Conservation (phyloP, 148 eudicot genomes). For the Rhododendron ferrugineum region DNA sequence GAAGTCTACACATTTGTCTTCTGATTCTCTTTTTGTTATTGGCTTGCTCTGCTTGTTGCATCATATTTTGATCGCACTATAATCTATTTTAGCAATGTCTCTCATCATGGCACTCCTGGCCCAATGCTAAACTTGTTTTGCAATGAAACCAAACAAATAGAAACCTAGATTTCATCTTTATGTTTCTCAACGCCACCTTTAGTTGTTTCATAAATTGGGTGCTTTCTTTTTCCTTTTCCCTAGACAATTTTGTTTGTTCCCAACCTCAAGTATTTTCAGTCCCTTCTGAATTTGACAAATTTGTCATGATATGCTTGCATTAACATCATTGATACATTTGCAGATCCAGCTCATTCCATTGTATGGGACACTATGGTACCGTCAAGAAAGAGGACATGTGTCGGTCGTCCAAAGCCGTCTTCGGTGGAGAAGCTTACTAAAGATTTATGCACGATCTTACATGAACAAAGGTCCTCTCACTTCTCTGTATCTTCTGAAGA, state of each 20-base stretch:
- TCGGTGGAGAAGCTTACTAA: conserved; percentile 86
- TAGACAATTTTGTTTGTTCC: neutral
- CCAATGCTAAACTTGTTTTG: neutral
- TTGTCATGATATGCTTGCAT: neutral
- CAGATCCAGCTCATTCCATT: conserved; percentile 78
- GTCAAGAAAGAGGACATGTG: conserved; percentile 81
- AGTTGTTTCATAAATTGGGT: neutral
- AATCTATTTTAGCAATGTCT: neutral
- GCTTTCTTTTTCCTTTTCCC: neutral
- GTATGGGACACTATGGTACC: conserved; percentile 87
- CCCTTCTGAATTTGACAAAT: neutral
- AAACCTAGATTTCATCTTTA: neutral
- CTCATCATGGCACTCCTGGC: neutral
- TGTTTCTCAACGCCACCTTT: neutral
- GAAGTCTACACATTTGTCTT: neutral
- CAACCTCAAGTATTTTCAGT: neutral
- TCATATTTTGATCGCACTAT: neutral
- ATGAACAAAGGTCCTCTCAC: conserved; percentile 71
- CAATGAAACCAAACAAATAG: neutral
- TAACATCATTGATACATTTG: neutral
- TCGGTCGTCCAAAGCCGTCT: conserved; percentile 69
- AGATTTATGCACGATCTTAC: conserved; percentile 76
- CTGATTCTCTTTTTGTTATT: neutral
- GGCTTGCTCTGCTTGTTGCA: neutral
- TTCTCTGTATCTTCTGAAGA: conserved; percentile 81